Base-by-base conservation (phyloP, 1,139 yeast species). In the Geotrichum restrictum region DNA sequence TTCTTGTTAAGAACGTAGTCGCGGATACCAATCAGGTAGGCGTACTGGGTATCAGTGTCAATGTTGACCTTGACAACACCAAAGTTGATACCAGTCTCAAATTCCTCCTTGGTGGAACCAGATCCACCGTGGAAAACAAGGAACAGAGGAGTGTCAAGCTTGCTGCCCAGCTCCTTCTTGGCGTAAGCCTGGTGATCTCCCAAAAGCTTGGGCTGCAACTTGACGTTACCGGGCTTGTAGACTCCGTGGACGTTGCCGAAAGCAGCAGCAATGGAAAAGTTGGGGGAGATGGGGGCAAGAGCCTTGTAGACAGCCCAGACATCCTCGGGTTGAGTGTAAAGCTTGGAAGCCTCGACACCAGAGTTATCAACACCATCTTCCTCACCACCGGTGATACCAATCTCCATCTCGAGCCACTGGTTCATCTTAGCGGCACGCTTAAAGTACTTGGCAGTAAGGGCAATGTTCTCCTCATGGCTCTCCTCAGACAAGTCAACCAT, bases 121-220 rank as follows among this genome's bases (percentile, higher is more conserved):
- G 98, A 93, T 75, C 99, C 99, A 79, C 99, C 99, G 82, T 93
- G 99, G 97, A 93, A 93, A 63, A 93, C 99, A 69, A 93, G 82
- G 86, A 83, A 94, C 71, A 93, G 79, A 73, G 98, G 98, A 75
- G 81, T 79, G 64, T 75, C 72, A 62, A 74, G 71, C 54, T 72
- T 69, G 63, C 85, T 69, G 62, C 78, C 77, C 63, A 79, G 69
- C 69, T 83, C 74, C 74, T 83, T 75, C 75, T 81, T 77, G 61
- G 82, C 76, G 77, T 83, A 89, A 60, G 75, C 77, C 80, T 94
- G 98, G 81, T 93, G 98, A 68, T 88, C 95, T 70, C 94, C 97
- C 74, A 93, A 84, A 71, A 93, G 84, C 67, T 83, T 86, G 72
- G 98, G 98, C 72, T 78, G 83, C 76, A 93, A 83, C 70, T 81